A percentile compares a stretch with the other conserved stretches of the same genome.
Conservation (phyloP, 2,329 filamentous ascomycete genomes). For the Ascochyta pisi region DNA sequence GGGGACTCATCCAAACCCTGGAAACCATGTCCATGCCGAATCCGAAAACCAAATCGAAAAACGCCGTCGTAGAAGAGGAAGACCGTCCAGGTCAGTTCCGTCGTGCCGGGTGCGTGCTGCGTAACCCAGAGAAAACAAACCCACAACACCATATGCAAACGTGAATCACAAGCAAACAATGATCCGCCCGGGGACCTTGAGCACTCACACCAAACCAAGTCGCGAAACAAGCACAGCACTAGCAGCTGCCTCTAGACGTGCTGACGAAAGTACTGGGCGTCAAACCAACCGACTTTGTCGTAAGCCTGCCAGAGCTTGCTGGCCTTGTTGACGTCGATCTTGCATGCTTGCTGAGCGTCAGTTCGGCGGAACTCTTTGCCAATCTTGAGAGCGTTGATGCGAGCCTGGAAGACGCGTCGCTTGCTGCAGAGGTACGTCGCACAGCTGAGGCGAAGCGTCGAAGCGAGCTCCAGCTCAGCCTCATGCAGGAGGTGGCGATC, state of each 20-base stretch:
- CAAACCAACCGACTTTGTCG: constrained; percentile 85
- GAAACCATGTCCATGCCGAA: constrained; percentile 32
- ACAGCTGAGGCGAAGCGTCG: constrained; percentile 81
- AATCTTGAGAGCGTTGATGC: constrained; percentile 69
- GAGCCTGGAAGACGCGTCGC: constrained; percentile 83
- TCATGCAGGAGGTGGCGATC: constrained; percentile 74
- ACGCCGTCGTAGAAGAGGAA: constrained; percentile 37
- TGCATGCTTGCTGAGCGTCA: constrained; percentile 93
- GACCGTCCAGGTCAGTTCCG: constrained; percentile 15
- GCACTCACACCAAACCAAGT: neutral
- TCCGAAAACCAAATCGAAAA: constrained; percentile 19
- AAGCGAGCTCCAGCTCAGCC: constrained; percentile 78
- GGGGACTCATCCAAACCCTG: constrained; percentile 6
- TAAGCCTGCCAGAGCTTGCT: constrained; percentile 91
- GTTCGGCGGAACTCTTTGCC: constrained; percentile 93
- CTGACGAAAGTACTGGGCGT: constrained; percentile 59
- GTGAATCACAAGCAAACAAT: constrained; percentile 24
- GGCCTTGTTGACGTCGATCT: constrained; percentile 97
- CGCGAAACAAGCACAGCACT: neutral
- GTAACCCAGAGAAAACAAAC: constrained; percentile 23
- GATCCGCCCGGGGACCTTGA: neutral
- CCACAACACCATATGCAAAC: constrained; percentile 35
- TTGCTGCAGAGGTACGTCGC: constrained; percentile 92
- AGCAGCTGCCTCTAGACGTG: constrained; percentile 41
- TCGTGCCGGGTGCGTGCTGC: constrained; percentile 28